phyloP scores from a whole-genome alignment of 331 rosid genomes.

The Quercus tomentella region DNA sequence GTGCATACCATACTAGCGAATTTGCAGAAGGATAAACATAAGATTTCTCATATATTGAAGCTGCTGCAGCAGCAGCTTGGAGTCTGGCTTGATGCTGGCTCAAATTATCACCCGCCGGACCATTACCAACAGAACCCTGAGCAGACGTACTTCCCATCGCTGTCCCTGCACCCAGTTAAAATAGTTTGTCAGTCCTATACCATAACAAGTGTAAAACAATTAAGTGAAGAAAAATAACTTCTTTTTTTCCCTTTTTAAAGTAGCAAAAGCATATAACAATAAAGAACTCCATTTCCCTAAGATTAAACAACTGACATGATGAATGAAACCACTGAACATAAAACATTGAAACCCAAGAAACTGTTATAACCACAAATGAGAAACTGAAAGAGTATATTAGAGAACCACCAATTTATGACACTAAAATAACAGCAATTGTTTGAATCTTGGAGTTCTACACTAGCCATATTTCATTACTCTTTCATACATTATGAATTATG shows the following conservation, averaged over 20 bases:
- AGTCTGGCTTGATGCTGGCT: constrained; percentile 85
- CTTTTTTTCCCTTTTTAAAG: neutral
- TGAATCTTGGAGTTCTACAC: neutral
- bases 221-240: neutral
- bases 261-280: neutral
- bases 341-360: neutral
- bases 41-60: constrained; percentile 87
- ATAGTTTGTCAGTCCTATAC: neutral
- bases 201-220: neutral
- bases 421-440: neutral
- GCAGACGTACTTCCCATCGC: constrained; percentile 44
- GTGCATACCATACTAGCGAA: constrained; percentile 64
- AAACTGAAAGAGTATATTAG: neutral
- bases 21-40: constrained; percentile 76
- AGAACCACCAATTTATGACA: neutral
- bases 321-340: neutral
- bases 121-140: constrained; percentile 53
- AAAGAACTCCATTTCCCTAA: neutral
- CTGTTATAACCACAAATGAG: neutral
- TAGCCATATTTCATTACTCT: neutral
- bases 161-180: constrained; percentile 38
- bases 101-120: constrained; percentile 42
- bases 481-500: neutral
- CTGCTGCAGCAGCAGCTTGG: constrained; percentile 89
- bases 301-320: neutral